These are phyloP conservation scores for Aspergillus incahuasiensis DNA, from an alignment of 495 filamentous ascomycete species.

Conservation along the genomic window DNA sequence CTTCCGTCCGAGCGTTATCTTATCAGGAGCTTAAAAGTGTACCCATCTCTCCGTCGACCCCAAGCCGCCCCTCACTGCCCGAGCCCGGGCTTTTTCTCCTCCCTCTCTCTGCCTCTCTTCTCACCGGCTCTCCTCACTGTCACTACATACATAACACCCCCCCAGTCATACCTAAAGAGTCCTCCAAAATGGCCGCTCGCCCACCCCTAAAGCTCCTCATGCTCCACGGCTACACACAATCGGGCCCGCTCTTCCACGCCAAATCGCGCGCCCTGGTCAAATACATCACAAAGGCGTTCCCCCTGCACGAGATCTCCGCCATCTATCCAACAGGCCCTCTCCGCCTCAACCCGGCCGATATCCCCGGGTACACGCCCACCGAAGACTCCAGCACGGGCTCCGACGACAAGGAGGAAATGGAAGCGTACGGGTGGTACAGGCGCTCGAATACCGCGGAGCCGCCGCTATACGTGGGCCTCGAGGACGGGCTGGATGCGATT, in stretches of 20 bases:
- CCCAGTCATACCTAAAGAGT: background rate
- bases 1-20: background rate
- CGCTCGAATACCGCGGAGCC: constrained; percentile 45
- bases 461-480: constrained; percentile 61
- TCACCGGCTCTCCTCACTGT: background rate
- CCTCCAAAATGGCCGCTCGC: constrained; percentile 15
- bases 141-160: no score
- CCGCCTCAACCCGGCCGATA: constrained; percentile 59
- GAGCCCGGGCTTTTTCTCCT: background rate
- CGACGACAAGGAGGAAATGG: constrained; percentile 34
- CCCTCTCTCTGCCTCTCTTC: background rate
- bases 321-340: constrained; percentile 51
- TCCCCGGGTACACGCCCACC: constrained; percentile 58
- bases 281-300: constrained; percentile 67
- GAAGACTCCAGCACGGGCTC: constrained; percentile 1
- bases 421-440: constrained; percentile 82
- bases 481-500: constrained; percentile 55
- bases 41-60: background rate
- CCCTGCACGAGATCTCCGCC: constrained; percentile 47
- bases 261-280: constrained; percentile 88
- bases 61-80: background rate
- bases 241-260: constrained; percentile 76
- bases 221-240: constrained; percentile 81
- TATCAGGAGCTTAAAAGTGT: constrained; percentile 3
- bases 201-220: constrained; percentile 52